Conservation (phyloP, 441 rosid species). For the Capsella rubella region DNA sequence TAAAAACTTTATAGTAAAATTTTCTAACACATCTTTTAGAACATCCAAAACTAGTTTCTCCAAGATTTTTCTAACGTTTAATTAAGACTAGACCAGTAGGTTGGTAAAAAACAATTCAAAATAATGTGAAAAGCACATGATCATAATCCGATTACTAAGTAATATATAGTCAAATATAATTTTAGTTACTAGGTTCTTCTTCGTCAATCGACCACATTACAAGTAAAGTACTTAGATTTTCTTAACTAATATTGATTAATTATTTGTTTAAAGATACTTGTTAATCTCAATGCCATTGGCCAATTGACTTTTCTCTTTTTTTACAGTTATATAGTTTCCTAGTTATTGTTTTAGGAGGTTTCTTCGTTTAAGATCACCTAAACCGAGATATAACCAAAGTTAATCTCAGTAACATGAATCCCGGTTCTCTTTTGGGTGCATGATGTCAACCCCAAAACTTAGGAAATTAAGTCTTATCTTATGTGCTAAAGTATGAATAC, state of each 20-base stretch:
- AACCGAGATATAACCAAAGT: neutral
- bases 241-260: neutral
- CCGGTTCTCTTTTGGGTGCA: neutral
- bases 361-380: neutral
- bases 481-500: neutral
- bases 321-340: neutral
- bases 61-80: neutral
- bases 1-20: no score
- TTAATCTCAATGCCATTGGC: neutral
- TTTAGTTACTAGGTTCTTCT: slow-evolving; percentile 13
- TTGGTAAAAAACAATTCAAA: neutral
- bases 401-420: neutral
- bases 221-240: neutral
- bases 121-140: slow-evolving; percentile 4
- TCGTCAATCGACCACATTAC: slow-evolving; percentile 2
- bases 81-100: neutral
- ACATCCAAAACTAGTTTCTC: neutral
- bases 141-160: neutral
- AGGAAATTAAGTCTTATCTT: neutral
- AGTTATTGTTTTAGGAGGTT: neutral
- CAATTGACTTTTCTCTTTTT: neutral
- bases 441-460: slow-evolving; percentile 1
- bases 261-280: neutral
- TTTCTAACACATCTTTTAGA: neutral
- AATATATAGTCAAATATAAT: neutral